Base-by-base conservation (phyloP, 768 basidiomycete genomes). In the Albatrellus ellisii region DNA sequence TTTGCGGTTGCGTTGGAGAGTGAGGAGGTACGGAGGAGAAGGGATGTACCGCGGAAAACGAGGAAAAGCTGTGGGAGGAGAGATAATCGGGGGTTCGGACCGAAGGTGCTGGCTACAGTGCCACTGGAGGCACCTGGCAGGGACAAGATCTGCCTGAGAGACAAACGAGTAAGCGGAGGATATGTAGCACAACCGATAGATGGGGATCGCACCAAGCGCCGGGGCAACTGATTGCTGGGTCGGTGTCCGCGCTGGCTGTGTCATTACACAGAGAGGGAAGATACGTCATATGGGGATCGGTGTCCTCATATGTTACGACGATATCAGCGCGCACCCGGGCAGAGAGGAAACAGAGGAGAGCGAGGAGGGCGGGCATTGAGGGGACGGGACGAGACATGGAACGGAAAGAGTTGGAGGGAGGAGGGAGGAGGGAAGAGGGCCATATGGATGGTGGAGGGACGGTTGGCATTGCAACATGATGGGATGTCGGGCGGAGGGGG, bases 51-150 rank as follows among this genome's bases (percentile, higher is more conserved):
- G 22, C 49, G 45, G 17, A 52, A 33, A 28, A 44, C 37, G 43
- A 52, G 49, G 46, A 52, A 52, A 25, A 52, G 36, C 36, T 52
- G 51, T 33, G 51, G 51, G 35, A 46, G 29, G 38, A 52, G 24
- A n/a, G n/a, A n/a, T n/a, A n/a, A n/a, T n/a, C n/a, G n/a, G 28
- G 32, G 36, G n/a, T 38, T 36, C 18, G 51, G 49, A 9, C 51
- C 51, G 26, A 36, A 34, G 31, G 51, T 52, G n/a, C 49, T 43
- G 11, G 51, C 47, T 4, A 52, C 51, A 24, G 49, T 43, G 29
- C 49, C 49, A 27, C 42, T 39, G 2, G 49, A 45, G 25, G 51
- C 48, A 12, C 32, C 38, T 3, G 38, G n/a, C 8, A 51, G 39
- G 25, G 22, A 10, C 15, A 51, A 35, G 4, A 51, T 31, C 25